Base-by-base conservation (phyloP, 805 yeast species). In the Zygotorulaspora sp. region DNA sequence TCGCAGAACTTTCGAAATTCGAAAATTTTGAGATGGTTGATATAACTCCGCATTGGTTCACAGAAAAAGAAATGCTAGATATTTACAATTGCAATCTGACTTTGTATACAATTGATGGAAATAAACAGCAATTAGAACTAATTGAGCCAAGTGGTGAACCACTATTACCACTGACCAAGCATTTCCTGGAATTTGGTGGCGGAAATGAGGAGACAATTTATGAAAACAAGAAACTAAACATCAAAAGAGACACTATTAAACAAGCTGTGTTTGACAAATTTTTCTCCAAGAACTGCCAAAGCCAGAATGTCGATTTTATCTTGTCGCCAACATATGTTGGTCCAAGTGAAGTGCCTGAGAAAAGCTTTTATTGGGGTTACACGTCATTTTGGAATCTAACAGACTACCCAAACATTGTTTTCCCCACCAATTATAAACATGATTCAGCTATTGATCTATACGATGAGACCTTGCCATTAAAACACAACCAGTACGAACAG, bases 331-430 rank as follows among this genome's bases (percentile, higher is more conserved):
- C 78, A 5, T 77, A 79, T 59, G 74, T 72, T 39, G 80, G 81
- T 45, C 79, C 78, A 35, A 86, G 92, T n/a, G 85, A 87, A 30
- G 71, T 70, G 37, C 75, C 82, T 15, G 75, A 72, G 32, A 68
- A 71, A 35, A 72, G 81, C 5, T 75, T 73, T 57, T 81, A 81
- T 61, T 84, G 92, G 89, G 83, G 89, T 3, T 84, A 84, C 67
- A 82, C 90, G 5, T 65, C 87, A 2, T 68, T 81, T 45, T 84
- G 78, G 75, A 83, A 83, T 62, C 55, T 83, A 41, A 60, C 82
- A 45, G 94, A 84, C 58, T 68, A 76, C 53, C 88, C 94, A 28
- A 75, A 79, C 26, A 74, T 80, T 43, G 68, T 71, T 1, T 66
- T 77, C 62, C 87, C 83, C 50, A 72, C 85, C 4, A 77, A 83